Evolutionary conservation across 345 rosid genomes (phyloP).

Genomic region (rapeseed (Brassica napus)): DNA sequence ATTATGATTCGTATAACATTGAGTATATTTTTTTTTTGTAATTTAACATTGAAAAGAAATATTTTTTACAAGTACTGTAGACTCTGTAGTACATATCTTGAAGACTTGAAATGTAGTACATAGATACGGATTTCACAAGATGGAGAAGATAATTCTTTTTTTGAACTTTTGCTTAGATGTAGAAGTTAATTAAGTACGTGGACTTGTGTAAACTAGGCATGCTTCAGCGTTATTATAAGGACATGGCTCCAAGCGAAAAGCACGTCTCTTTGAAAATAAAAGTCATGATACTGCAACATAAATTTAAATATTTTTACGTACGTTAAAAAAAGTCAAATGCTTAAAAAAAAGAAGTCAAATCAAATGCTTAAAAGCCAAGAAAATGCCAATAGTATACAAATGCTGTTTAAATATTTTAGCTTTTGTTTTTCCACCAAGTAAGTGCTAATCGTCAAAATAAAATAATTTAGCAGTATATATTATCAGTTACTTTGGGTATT

Average conservation of each 20-base stretch:
- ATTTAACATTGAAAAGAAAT: background rate
- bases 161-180: background rate
- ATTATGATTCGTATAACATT: background rate
- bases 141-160: background rate
- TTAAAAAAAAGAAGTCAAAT: background rate
- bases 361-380: background rate
- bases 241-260: constrained; percentile 12
- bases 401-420: background rate
- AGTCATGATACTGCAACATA: background rate
- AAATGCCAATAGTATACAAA: background rate
- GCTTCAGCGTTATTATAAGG: constrained; percentile 4
- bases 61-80: background rate
- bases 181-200: constrained; percentile 19
- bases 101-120: background rate
- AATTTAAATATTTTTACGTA: background rate
- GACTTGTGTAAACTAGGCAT: constrained; percentile 18
- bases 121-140: background rate
- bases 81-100: background rate
- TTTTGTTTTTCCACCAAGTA: background rate
- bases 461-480: background rate
- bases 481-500: background rate
- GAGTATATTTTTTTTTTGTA: too few species aligned
- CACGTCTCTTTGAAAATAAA: constrained; percentile 30
- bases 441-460: background rate
- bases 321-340: background rate